A percentile compares a stretch with the other conserved stretches of the same genome.
phyloP scores from a whole-genome alignment of 148 eudicot genomes.

The Dianthus caryophyllus region DNA sequence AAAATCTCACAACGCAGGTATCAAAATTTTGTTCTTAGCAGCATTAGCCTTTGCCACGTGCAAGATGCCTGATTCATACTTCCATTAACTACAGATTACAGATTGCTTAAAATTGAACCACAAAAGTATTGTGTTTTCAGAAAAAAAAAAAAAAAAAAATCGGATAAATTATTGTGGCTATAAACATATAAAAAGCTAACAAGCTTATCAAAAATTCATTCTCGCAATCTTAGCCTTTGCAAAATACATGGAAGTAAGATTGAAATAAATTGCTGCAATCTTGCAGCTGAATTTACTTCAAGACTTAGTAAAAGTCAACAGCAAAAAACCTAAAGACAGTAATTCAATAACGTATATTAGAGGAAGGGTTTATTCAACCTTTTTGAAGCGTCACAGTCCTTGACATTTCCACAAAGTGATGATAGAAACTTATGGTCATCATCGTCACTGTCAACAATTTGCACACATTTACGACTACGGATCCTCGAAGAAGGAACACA shows the following conservation, averaged over 20 bases:
- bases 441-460: slow-evolving; percentile 40
- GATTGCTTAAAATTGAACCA: neutral
- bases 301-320: neutral
- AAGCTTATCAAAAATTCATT: too few relatives aligned
- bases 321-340: neutral
- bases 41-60: neutral
- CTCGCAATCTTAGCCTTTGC: neutral
- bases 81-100: too few relatives aligned
- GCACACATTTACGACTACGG: slow-evolving; percentile 1
- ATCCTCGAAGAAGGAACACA: slow-evolving; percentile 13
- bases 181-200: neutral
- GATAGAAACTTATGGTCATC: slow-evolving; percentile 51
- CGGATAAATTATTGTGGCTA: too few relatives aligned
- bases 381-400: slow-evolving; percentile 27
- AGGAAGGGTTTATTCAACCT: slow-evolving; percentile 27
- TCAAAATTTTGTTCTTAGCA: neutral
- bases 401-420: slow-evolving; percentile 30
- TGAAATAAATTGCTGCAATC: neutral
- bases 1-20: neutral
- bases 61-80: neutral
- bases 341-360: neutral
- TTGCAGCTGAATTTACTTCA: slow-evolving; percentile 1
- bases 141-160: too few relatives aligned
- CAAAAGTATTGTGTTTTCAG: too few relatives aligned
- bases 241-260: neutral